Base-by-base conservation (phyloP, 768 basidiomycete species). In the Tricholoma sp. region DNA sequence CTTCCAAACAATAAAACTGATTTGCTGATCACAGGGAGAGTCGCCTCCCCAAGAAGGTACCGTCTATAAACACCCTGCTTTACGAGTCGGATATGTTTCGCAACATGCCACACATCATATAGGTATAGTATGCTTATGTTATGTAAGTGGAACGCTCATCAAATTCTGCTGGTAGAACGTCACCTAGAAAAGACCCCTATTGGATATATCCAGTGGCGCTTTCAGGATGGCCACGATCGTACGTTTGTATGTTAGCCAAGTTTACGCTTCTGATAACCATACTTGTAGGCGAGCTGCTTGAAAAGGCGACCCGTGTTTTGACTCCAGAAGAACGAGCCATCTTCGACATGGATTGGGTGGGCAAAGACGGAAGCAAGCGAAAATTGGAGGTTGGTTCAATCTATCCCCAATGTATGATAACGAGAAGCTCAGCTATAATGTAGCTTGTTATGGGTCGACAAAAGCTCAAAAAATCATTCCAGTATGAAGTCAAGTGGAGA, bases 41-140 rank as follows among this genome's bases (percentile, higher is more conserved):
- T 90, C 91, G 15, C 76, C 82, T 49, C 94, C 96, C 44, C 94
- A 98, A 71, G 84, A 90, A 68, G 95, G 95, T 32, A 81, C 83
- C 7, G 94, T 95, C 45, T 91, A 94, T 75, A 97, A 97, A 67
- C 95, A 98, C 68, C 95, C 94, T 32, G 80, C 92, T 34, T 75
- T 98, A 37, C 90, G 95, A 59, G 91, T 98, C 53, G 95, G 94
- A 52, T 98, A 98, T 71, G 94, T 98, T 60, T 95, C 96, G 4
- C 95, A 98, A 66, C 95, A 98, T 71, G 95, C 95, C 36, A 98
- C 96, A 54, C 96, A 97, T 76, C 95, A 98, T 69, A 89, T 96
- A 60, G 89, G 89, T 84, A 65, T 52, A 41, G 44, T 31, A 56
- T 7, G 24, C 65, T 18, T 52, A 50, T 20, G 31, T 57, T 61